Percentiles rank a stretch among this genome's conserved stretches.
Evolutionary conservation across 2,329 filamentous ascomycete genomes (phyloP).

Genomic region (Fusarium metavorans): DNA sequence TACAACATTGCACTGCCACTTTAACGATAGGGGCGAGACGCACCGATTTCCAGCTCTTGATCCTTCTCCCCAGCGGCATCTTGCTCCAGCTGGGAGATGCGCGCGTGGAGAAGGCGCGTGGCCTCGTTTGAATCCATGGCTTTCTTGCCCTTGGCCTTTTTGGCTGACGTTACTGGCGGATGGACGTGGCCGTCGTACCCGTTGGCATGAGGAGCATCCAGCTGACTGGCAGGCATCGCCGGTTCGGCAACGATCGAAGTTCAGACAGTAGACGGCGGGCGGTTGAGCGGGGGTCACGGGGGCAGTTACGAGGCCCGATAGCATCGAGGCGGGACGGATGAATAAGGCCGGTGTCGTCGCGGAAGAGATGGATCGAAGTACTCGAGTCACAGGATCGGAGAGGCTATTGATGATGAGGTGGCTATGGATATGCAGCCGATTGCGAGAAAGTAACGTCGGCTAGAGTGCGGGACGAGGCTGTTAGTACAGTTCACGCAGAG

Average conservation of each 20-base stretch:
- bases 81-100: conserved; percentile 94
- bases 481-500: conserved; percentile 36
- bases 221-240: conserved; percentile 56
- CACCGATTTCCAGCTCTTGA: conserved; percentile 95
- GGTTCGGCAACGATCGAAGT: conserved; percentile 31
- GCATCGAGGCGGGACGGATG: conserved; percentile 41
- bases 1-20: conserved; percentile 20
- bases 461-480: conserved; percentile 25
- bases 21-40: conserved; percentile 48
- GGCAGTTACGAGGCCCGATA: conserved; percentile 26
- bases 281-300: conserved; percentile 39
- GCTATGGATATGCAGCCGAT: conserved; percentile 2
- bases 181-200: conserved; percentile 56
- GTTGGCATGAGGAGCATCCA: conserved; percentile 57
- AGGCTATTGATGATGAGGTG: conserved; percentile 14
- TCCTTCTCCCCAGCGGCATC: conserved; percentile 95
- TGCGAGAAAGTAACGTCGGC: conserved; percentile 20
- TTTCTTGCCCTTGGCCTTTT: conserved; percentile 90
- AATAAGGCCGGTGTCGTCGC: conserved; percentile 20
- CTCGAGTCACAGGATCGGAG: conserved; percentile 26
- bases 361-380: conserved; percentile 21
- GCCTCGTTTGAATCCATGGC: conserved; percentile 87
- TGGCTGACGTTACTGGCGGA: conserved; percentile 62
- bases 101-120: conserved; percentile 89
- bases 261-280: conserved; percentile 27